Base-by-base conservation (phyloP, 176 grass and related monocot species). In the Avena atlantica region DNA sequence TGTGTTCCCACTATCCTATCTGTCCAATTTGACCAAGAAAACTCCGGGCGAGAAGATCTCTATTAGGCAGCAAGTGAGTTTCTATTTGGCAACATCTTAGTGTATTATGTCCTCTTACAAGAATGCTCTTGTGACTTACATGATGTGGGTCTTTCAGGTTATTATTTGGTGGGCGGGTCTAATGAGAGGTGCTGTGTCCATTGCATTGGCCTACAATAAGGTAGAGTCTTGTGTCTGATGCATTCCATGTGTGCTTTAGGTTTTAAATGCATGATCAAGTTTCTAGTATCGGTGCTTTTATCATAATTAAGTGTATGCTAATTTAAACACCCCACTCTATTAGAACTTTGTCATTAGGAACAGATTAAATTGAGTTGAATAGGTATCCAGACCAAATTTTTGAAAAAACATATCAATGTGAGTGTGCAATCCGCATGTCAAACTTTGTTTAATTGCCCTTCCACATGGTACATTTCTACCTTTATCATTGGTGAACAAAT, bases 141-240 rank as follows among this genome's bases (percentile, higher is more conserved):
- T 77, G 48, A 74, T 90, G 47, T 73, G 53, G 21, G 37, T 78
- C 61, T 63, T 76, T 83, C 89, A 98, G 95, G 83, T 98, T n/a
- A 83, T 89, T 79, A 90, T 95, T 85, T 98, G 95, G 95, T 98
- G 95, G 95, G 93, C 95, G 4, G 92, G 95, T 86, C 95, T 97
- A 31, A 97, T 97, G 92, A 89, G 95, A 86, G 95, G 95, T 82
- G 93, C 91, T 44, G 93, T 98, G 72, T 98, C 93, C 80, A 98
- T 98, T 89, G 95, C 93, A 24, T 80, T 98, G 83, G 91, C 95
- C 75, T 98, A 98, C 78, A 98, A 93, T 76, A 91, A 95, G 93
- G 95, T 98, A 87, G 87, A n/a, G 25, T 24, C 19, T 76, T 68
- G 23, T 91, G 23, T 74, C 0, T 45, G 20, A 17, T 85, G n/a